Evolutionary conservation across 2,329 filamentous ascomycete genomes (phyloP).

Genomic region (Emmonsia crescens): DNA sequence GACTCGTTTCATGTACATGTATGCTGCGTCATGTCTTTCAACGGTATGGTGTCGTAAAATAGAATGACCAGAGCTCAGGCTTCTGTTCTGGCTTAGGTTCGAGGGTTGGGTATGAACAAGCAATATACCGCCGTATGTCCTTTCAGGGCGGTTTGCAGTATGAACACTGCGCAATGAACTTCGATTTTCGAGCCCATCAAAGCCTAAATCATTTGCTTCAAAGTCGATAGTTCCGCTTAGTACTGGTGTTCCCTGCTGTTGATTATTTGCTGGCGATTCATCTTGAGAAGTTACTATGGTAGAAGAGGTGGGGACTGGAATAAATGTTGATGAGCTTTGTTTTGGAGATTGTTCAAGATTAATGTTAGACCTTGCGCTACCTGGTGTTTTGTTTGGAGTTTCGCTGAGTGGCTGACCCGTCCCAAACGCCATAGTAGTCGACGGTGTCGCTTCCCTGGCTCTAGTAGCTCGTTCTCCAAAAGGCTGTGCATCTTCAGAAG

Average conservation of each 20-base stretch:
- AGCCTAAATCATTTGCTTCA: background rate
- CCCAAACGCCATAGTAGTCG: too few relatives aligned
- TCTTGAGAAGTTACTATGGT: background rate
- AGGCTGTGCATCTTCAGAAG: background rate
- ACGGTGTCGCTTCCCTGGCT: background rate
- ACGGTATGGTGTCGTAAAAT: slow-evolving; percentile 14
- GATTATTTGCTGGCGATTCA: background rate
- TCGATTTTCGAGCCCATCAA: background rate
- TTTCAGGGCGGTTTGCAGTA: background rate
- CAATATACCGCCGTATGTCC: slow-evolving; percentile 2
- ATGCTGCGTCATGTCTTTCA: slow-evolving; percentile 28
- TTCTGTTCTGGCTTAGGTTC: background rate
- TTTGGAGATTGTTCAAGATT: background rate
- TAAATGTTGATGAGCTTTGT: background rate
- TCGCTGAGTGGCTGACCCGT: background rate
- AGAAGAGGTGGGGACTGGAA: background rate
- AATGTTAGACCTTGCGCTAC: background rate
- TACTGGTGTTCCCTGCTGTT: background rate
- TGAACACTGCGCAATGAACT: background rate
- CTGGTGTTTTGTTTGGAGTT: background rate
- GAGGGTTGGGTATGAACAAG: slow-evolving; percentile 1
- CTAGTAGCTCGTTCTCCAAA: background rate
- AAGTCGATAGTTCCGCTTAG: background rate
- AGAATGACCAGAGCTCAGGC: background rate
- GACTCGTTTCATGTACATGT: slow-evolving; percentile 31